These are phyloP conservation scores for Phialophora tarda DNA, from an alignment of 2,329 filamentous ascomycete genomes.

Conservation along the genomic window DNA sequence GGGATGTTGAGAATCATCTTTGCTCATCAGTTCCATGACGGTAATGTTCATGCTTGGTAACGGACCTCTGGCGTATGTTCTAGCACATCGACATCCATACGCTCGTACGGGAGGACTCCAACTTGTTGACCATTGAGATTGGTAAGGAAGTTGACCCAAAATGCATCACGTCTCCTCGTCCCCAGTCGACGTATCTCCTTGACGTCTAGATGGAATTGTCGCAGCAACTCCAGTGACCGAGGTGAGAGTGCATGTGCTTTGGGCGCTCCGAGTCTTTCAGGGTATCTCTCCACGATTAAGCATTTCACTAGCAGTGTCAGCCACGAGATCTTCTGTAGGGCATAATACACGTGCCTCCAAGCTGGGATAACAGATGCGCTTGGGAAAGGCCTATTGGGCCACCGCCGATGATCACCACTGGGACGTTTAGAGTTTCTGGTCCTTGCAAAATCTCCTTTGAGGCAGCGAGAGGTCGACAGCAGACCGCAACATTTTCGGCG, in stretches of 20 bases:
- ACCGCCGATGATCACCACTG: conserved; percentile 48
- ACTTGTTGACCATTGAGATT: conserved; percentile 47
- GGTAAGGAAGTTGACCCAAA: conserved; percentile 51
- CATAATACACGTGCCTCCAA: conserved; percentile 38
- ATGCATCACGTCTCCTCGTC: conserved; percentile 44
- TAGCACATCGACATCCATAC: conserved; percentile 42
- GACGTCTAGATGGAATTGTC: conserved; percentile 41
- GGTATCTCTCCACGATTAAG: conserved; percentile 40
- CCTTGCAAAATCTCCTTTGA: background rate
- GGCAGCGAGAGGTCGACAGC: background rate
- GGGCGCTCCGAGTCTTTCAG: conserved; percentile 40
- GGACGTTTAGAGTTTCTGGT: conserved; percentile 29
- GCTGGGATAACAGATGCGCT: conserved; percentile 44
- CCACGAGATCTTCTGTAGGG: background rate
- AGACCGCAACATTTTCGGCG: background rate
- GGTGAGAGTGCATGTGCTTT: conserved; percentile 44
- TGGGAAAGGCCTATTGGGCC: conserved; percentile 47
- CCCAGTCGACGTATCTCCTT: conserved; percentile 41
- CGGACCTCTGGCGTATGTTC: conserved; percentile 46
- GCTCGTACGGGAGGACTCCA: conserved; percentile 45
- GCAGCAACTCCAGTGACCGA: conserved; percentile 42
- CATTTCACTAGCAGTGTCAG: conserved; percentile 37
- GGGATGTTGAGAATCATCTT: conserved; percentile 35
- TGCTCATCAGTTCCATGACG: background rate
- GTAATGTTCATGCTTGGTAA: background rate